phyloP scores from a whole-genome alignment of 345 rosid genomes.

The Theobroma cacao region DNA sequence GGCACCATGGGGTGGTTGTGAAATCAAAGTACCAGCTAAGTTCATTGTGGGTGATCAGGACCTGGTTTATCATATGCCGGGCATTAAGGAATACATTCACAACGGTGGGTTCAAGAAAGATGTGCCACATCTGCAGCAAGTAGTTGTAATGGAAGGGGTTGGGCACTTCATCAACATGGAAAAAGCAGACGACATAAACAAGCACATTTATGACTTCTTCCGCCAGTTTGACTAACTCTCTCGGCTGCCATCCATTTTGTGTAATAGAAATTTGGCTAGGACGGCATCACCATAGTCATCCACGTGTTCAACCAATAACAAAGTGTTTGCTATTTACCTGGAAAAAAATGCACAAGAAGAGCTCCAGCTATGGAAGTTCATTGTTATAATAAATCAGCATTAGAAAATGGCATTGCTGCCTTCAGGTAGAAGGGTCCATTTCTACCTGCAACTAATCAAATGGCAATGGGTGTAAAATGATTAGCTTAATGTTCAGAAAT shows the following conservation, averaged over 20 bases:
- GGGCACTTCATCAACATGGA: constrained; percentile 16
- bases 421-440: too few relatives aligned
- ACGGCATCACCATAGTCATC: too few relatives aligned
- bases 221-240: constrained; percentile 4
- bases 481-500: too few relatives aligned
- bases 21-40: constrained; percentile 11
- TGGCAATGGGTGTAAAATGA: too few relatives aligned
- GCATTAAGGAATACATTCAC: not conserved
- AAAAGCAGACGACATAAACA: constrained; percentile 8
- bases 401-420: too few relatives aligned
- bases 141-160: constrained; percentile 16
- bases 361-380: too few relatives aligned
- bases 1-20: constrained; percentile 12
- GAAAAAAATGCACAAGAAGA: too few relatives aligned
- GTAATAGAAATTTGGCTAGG: not conserved
- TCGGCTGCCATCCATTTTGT: too few relatives aligned
- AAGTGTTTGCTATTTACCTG: too few relatives aligned
- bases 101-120: constrained; percentile 10
- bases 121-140: constrained; percentile 12
- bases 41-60: constrained; percentile 4
- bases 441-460: too few relatives aligned
- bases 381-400: too few relatives aligned
- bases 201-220: constrained; percentile 10
- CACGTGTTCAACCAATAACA: too few relatives aligned
- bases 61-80: constrained; percentile 17